Evolutionary conservation across 2,329 filamentous ascomycete species (phyloP).

Genomic region (Diplodia corticola): DNA sequence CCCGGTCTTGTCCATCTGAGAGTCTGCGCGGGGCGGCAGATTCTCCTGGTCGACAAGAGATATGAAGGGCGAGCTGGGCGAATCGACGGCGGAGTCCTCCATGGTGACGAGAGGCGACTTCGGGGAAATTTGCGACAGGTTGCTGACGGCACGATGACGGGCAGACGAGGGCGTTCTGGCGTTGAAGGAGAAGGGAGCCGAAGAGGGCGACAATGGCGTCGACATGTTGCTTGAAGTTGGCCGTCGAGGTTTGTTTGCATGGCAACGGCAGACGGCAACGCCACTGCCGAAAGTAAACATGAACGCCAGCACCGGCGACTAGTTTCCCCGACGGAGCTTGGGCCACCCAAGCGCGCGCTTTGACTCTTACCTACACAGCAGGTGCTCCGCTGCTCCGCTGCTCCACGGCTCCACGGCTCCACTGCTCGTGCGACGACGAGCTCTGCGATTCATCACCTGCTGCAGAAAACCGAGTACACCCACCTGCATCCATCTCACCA

Average conservation of each 20-base stretch:
- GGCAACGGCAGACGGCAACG: not conserved
- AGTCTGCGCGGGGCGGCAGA: conserved; percentile 27
- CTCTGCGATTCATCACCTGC: too few relatives aligned
- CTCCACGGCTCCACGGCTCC: too few relatives aligned
- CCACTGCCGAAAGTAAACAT: conserved; percentile 8
- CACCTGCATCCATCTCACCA: too few relatives aligned
- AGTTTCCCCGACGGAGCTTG: conserved; percentile 10
- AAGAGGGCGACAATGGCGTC: conserved; percentile 14
- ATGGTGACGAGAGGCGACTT: conserved; percentile 17
- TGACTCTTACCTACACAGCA: too few relatives aligned
- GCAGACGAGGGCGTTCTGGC: conserved; percentile 16
- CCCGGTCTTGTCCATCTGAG: conserved; percentile 5
- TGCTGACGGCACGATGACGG: conserved; percentile 3
- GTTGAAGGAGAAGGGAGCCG: conserved; percentile 13
- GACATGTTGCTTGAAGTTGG: conserved; percentile 5
- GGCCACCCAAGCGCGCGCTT: not conserved
- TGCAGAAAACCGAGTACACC: too few relatives aligned
- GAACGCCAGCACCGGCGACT: not conserved
- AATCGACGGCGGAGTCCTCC: conserved; percentile 40
- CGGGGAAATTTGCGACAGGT: conserved; percentile 12
- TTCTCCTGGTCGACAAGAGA: conserved; percentile 46
- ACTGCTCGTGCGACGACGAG: too few relatives aligned
- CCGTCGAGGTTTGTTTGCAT: not conserved
- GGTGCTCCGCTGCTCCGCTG: too few relatives aligned
- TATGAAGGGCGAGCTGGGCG: conserved; percentile 52